These are phyloP conservation scores for Ustanciosporium gigantosporum DNA, from an alignment of 1,284 basidiomycete species.

Conservation along the genomic window DNA sequence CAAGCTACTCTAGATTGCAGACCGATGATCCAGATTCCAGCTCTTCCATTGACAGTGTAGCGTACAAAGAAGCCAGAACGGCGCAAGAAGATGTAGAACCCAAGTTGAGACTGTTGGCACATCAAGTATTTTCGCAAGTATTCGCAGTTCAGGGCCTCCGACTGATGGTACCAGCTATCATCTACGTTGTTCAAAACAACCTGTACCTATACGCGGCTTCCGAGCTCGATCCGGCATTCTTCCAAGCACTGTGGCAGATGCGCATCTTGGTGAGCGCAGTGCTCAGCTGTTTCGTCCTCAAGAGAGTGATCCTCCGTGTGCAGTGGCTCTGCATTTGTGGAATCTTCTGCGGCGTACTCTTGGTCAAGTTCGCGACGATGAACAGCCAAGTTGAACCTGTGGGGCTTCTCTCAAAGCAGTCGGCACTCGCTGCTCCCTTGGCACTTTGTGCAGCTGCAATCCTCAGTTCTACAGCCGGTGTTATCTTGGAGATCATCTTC, in stretches of 20 bases:
- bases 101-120: slow-evolving; percentile 1
- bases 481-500: slow-evolving; percentile 25
- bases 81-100: neutral
- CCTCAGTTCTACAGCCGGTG: slow-evolving; percentile 13
- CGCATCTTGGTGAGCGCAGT: slow-evolving; percentile 13
- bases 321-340: slow-evolving; percentile 18
- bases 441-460: slow-evolving; percentile 7
- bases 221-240: slow-evolving; percentile 16
- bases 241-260: slow-evolving; percentile 28
- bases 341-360: slow-evolving; percentile 16
- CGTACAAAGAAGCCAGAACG: neutral
- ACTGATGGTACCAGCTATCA: slow-evolving; percentile 12
- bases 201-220: slow-evolving; percentile 18
- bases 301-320: slow-evolving; percentile 1
- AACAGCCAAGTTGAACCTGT: neutral
- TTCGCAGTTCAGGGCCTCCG: slow-evolving; percentile 7
- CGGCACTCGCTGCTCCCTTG: slow-evolving; percentile 1
- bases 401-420: neutral
- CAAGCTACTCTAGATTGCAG: neutral
- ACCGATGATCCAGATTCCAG: slow-evolving; percentile 1
- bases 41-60: neutral
- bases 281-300: slow-evolving; percentile 13
- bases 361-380: slow-evolving; percentile 15
- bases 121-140: slow-evolving; percentile 6
- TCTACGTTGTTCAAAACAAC: slow-evolving; percentile 33